Base-by-base conservation (phyloP, 306 rosid species). In the Canavalia gladiata region DNA sequence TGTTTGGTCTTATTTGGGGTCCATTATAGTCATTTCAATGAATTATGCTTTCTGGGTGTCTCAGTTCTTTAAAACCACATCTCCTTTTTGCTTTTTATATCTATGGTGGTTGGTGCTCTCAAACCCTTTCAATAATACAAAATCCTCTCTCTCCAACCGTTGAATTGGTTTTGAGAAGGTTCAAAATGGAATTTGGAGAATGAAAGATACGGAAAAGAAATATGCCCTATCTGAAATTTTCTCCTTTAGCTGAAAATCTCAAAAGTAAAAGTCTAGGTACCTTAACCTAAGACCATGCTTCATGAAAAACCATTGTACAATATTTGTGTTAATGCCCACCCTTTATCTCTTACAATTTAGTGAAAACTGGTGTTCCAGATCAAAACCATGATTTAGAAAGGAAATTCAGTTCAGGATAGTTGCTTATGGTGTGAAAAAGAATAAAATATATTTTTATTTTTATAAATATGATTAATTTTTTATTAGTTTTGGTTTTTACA, bases 21-120 rank as follows among this genome's bases (percentile, higher is more conserved):
- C 86, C 86, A 86, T 79, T 68, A 62, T 30, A 79, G 84, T 79
- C 86, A 82, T 79, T 82, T 86, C 89, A 82, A 35, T 62, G 75
- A 54, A 83, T 60, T 52, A 78, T 79, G 79, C 89, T 69, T 74
- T 86, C 55, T 77, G 79, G 67, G 62, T 78, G 71, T 64, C 73
- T 73, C 72, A 29, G 37, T 56, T 72, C 55, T 77, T 67, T 37
- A 79, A 78, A 66, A 78, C 58, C 77, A 65, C 76, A 47, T 58
- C 59, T 64, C 78, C 29, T 52, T 18, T 63, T 54, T 45, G n/a
- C 79, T 64, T 77, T 77, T 64, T 54, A 78, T 72, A 72, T 78
- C 71, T 42, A 78, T 37, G 82, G 67, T 69, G 54, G 37, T 58
- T 82, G 81, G 11, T 68, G 57, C 78, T 68, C 82, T 82, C 41